Conservation (phyloP, 169 alveolate genomes). For the Eimeria brunetti region DNA sequence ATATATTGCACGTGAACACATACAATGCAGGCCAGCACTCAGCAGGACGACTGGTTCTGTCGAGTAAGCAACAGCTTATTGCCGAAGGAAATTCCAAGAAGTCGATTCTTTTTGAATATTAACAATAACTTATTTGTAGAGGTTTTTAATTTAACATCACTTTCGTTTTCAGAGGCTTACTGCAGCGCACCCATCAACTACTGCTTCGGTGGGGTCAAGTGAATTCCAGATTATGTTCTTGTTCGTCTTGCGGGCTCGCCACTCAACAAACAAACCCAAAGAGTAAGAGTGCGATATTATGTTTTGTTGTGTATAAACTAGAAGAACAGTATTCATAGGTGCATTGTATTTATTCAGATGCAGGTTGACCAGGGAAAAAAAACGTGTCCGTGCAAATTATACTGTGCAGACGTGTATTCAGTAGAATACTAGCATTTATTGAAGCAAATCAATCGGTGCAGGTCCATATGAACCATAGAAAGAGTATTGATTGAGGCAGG, state of each 20-base stretch:
- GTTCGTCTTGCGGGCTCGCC: neutral
- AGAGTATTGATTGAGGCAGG: neutral
- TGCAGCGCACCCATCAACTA: too few relatives aligned
- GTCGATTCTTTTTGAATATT: neutral
- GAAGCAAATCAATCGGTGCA: too few relatives aligned
- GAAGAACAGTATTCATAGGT: neutral
- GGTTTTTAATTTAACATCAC: neutral
- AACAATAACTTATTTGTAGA: neutral
- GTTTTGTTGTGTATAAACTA: neutral
- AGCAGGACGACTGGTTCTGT: too few relatives aligned
- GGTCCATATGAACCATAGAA: too few relatives aligned
- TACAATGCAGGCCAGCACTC: too few relatives aligned
- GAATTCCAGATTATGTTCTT: neutral
- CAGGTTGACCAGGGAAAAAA: too few relatives aligned
- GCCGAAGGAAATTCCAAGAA: neutral
- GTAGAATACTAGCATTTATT: neutral
- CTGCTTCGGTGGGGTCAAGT: neutral
- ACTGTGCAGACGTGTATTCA: neutral
- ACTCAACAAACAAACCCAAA: neutral
- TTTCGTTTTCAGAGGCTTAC: neutral
- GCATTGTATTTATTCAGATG: too few relatives aligned
- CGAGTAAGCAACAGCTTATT: too few relatives aligned
- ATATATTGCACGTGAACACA: neutral
- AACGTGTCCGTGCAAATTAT: too few relatives aligned
- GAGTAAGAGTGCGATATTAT: neutral